phyloP scores from a whole-genome alignment of 148 eudicot species.

The Heliamphora exappendiculata region DNA sequence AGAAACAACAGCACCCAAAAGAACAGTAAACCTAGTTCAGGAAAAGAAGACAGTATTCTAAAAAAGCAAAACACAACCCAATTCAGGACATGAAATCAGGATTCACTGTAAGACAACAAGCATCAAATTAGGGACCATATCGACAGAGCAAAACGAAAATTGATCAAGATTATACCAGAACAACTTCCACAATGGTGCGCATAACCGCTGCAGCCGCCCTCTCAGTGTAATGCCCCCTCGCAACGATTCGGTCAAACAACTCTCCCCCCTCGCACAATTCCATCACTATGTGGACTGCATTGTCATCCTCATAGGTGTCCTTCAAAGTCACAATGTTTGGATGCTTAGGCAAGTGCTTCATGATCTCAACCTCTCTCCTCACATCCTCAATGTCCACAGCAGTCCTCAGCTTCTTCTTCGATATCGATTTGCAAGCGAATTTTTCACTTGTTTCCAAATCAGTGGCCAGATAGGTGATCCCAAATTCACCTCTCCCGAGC shows the following conservation, averaged over 20 bases:
- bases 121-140: slow-evolving; percentile 4
- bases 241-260: slow-evolving; percentile 49
- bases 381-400: slow-evolving; percentile 51
- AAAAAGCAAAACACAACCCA: neutral
- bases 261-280: slow-evolving; percentile 60
- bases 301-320: slow-evolving; percentile 48
- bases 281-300: slow-evolving; percentile 52
- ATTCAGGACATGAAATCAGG: neutral
- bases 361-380: slow-evolving; percentile 53
- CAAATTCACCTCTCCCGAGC: slow-evolving; percentile 55
- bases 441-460: slow-evolving; percentile 38
- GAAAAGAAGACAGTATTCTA: neutral
- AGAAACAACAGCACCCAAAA: neutral
- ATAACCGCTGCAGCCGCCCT: slow-evolving; percentile 44
- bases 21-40: neutral
- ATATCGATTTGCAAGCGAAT: slow-evolving; percentile 50
- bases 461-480: slow-evolving; percentile 38
- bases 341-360: slow-evolving; percentile 49
- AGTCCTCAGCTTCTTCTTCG: slow-evolving; percentile 49
- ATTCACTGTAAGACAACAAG: neutral
- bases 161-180: slow-evolving; percentile 22
- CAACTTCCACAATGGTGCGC: slow-evolving; percentile 51
- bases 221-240: slow-evolving; percentile 62
- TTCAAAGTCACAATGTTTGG: slow-evolving; percentile 40
- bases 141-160: neutral